phyloP scores from a whole-genome alignment of 371 early-diverging fungal species.

The Mortierella sp. region DNA sequence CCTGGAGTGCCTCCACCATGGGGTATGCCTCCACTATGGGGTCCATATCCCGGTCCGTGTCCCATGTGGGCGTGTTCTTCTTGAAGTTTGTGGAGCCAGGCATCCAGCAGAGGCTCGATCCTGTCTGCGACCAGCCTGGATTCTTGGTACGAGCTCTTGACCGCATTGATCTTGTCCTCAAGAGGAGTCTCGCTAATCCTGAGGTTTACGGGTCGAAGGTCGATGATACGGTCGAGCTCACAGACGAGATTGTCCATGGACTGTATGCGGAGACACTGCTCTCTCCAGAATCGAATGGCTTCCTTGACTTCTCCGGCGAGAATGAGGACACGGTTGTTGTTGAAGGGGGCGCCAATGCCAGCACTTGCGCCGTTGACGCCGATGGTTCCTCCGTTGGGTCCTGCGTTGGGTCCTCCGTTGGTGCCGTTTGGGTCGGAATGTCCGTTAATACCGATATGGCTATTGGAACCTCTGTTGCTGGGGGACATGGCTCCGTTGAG shows the following conservation, averaged over 20 bases:
- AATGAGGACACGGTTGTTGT: conserved; percentile 37
- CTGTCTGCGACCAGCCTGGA: conserved; percentile 34
- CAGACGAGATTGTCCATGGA: conserved; percentile 37
- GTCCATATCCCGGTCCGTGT: conserved; percentile 9
- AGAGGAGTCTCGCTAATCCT: conserved; percentile 36
- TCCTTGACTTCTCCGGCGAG: conserved; percentile 51
- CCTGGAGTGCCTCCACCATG: conserved; percentile 12
- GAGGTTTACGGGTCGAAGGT: conserved; percentile 30
- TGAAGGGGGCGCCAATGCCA: conserved; percentile 14
- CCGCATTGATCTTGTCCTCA: conserved; percentile 40
- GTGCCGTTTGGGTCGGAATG: conserved; percentile 11
- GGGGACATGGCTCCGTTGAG: conserved; percentile 26
- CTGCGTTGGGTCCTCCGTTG: background rate
- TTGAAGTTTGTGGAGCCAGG: conserved; percentile 32
- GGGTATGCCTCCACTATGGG: conserved; percentile 1
- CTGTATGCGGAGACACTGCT: conserved; percentile 37
- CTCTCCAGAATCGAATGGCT: conserved; percentile 53
- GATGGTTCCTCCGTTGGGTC: background rate
- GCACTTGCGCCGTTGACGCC: conserved; percentile 8
- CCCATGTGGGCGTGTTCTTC: conserved; percentile 25
- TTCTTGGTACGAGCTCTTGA: conserved; percentile 42
- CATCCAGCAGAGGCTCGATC: conserved; percentile 33
- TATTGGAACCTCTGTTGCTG: conserved; percentile 9
- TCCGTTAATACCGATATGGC: background rate
- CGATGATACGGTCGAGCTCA: conserved; percentile 41